These are phyloP conservation scores for Moesziomyces sp. DNA, from an alignment of 1,284 basidiomycete species.

Conservation along the genomic window DNA sequence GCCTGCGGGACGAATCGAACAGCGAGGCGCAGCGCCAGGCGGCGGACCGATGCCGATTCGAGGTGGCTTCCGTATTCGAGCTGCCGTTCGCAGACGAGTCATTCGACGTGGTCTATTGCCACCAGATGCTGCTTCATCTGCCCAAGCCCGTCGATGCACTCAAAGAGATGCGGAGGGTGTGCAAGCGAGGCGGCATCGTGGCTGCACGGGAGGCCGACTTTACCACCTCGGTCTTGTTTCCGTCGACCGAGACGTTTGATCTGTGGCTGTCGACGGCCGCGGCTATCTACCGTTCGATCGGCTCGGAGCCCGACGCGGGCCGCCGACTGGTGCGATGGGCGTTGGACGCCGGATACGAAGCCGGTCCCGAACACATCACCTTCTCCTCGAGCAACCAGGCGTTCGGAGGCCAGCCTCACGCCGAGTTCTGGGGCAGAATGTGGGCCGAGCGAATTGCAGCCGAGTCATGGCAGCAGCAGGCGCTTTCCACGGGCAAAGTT, in stretches of 20 bases:
- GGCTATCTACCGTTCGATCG: slow-evolving; percentile 24
- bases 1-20: not conserved
- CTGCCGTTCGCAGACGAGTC: slow-evolving; percentile 23
- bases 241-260: slow-evolving; percentile 8
- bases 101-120: slow-evolving; percentile 38
- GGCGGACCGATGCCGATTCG: slow-evolving; percentile 14
- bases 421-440: slow-evolving; percentile 39
- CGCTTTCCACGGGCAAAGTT: slow-evolving; percentile 17
- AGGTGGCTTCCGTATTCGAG: slow-evolving; percentile 27
- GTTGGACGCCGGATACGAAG: slow-evolving; percentile 21
- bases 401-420: slow-evolving; percentile 25
- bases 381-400: slow-evolving; percentile 35
- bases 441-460: slow-evolving; percentile 22
- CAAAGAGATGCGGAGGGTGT: slow-evolving; percentile 38
- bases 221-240: slow-evolving; percentile 13
- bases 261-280: slow-evolving; percentile 14
- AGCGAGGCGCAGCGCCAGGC: slow-evolving; percentile 3
- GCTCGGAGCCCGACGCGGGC: slow-evolving; percentile 35
- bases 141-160: slow-evolving; percentile 22
- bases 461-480: slow-evolving; percentile 30
- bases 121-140: slow-evolving; percentile 42
- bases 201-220: slow-evolving; percentile 34
- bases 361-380: slow-evolving; percentile 10
- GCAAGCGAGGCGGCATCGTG: slow-evolving; percentile 31
- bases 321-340: slow-evolving; percentile 37